Evolutionary conservation across 2,329 filamentous ascomycete genomes (phyloP), one percentile per base, ranked within the genome.

Genomic region (Exophiala lecanii-corni): DNA sequence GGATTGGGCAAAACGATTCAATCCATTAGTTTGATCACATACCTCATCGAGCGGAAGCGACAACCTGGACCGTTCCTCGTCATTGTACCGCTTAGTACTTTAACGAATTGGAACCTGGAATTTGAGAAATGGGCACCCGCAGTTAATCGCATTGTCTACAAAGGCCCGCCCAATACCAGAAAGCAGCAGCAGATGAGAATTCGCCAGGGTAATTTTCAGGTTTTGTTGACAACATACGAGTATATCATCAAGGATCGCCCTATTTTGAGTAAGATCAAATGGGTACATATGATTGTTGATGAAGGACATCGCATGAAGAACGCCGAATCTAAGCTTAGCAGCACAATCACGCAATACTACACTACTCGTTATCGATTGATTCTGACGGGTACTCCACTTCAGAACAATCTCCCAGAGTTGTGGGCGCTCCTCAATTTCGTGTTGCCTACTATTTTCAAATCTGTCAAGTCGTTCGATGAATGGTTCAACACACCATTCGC

Each of bases 281-380:
- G 92, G 92, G 84, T 96, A 58, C 92, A 98, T 70, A 97, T 98
- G 92, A 97, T 98, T 58, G 92, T 98, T 55, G 92, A 98, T 59
- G 92, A 98, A 73, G 92, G 92, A 69, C 92, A 98, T 67, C 89
- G 92, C 64, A 98, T 98, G 92, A 98, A 98, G 78, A 98, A 98
- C 67, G 78, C 87, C 20, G 84, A 92, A 57, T 98, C 92, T 7
- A 98, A 98, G 70, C 76, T 98, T 56, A 96, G 88, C 66, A 88
- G 82, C 54, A 97, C 92, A 3, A 87, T 98, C 53, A 89, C 91
- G 26, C 82, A 89, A 50, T 97, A 97, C 73, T 98, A 98, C 70
- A 84, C 77, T 59, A 96, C 91, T 20, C 84, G 91, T 10, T 98
- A 92, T 73, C 87, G 92, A 57, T 80, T 98, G 44, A 98, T 98